Conservation (phyloP, 257 asterid species). For the Prunella vulgaris region DNA sequence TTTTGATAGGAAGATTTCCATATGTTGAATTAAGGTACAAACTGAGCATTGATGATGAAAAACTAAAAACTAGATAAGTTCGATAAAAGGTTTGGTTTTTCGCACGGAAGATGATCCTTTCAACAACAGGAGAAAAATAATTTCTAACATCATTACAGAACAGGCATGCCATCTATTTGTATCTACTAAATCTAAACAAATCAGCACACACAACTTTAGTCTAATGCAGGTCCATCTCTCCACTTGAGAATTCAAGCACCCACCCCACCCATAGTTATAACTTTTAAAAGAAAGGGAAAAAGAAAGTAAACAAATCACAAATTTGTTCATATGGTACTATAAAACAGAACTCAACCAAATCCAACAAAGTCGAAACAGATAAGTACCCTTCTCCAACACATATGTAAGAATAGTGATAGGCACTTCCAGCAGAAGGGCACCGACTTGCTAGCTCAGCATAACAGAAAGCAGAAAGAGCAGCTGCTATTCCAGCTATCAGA, state of each 20-base stretch:
- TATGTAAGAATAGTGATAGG: constrained; percentile 92
- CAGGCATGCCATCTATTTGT: neutral
- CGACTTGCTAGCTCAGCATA: constrained; percentile 94
- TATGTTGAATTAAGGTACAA: neutral
- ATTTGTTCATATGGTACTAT: neutral
- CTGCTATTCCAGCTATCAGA: constrained; percentile 91
- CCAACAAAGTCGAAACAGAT: neutral
- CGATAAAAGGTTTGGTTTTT: neutral
- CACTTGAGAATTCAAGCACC: neutral
- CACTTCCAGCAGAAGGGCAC: constrained; percentile 99
- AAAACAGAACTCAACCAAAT: neutral
- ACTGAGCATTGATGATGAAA: neutral
- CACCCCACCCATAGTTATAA: neutral
- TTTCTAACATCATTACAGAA: neutral
- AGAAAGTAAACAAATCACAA: neutral
- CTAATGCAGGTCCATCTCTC: neutral
- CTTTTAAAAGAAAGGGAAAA: neutral
- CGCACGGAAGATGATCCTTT: neutral
- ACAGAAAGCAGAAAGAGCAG: constrained; percentile 95
- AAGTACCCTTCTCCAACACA: constrained; percentile 92
- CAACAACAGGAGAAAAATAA: neutral
- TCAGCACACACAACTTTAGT: neutral
- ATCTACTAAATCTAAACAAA: constrained; percentile 1
- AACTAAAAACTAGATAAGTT: neutral
- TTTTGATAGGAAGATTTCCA: too few relatives aligned